Percentiles rank a stretch among this genome's conserved stretches.
phyloP scores from a whole-genome alignment of 2,329 filamentous ascomycete genomes.

The Ophiostoma populinum region DNA sequence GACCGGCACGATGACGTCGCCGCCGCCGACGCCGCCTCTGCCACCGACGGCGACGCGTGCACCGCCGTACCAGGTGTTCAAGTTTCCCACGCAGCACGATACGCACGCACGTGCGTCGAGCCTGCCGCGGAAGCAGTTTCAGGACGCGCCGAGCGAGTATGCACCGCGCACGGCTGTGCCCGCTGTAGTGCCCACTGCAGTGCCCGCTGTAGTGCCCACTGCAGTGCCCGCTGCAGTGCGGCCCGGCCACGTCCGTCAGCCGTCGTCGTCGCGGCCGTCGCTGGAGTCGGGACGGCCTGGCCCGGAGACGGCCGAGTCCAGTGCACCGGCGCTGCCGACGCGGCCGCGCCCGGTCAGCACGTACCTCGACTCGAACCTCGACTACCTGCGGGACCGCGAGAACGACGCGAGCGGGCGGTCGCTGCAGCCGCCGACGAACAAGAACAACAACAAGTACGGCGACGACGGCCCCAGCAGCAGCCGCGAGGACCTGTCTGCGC shows the following conservation, averaged over 20 bases:
- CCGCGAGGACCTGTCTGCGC: conserved; percentile 33
- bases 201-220: too few species aligned
- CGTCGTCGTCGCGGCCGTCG: conserved; percentile 45
- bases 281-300: conserved; percentile 53
- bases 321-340: conserved; percentile 14
- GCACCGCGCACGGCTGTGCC: too few species aligned
- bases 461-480: conserved; percentile 5
- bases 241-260: conserved; percentile 20
- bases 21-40: conserved; percentile 29
- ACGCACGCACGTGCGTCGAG: conserved; percentile 20
- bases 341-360: conserved; percentile 64
- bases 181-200: too few species aligned
- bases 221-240: too few species aligned
- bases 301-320: conserved; percentile 42
- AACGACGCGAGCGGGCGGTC: conserved; percentile 24
- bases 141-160: conserved; percentile 14
- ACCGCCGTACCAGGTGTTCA: conserved; percentile 21
- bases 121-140: conserved; percentile 15
- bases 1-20: conserved; percentile 64
- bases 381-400: conserved; percentile 67
- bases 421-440: conserved; percentile 18
- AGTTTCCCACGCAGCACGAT: conserved; percentile 23
- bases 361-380: conserved; percentile 66
- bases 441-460: too few species aligned
- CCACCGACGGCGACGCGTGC: conserved; percentile 16